Evolutionary conservation across 805 yeast genomes (phyloP), one percentile per base, ranked within the genome.

Genomic region (Wickerhamomyces queroliae): DNA sequence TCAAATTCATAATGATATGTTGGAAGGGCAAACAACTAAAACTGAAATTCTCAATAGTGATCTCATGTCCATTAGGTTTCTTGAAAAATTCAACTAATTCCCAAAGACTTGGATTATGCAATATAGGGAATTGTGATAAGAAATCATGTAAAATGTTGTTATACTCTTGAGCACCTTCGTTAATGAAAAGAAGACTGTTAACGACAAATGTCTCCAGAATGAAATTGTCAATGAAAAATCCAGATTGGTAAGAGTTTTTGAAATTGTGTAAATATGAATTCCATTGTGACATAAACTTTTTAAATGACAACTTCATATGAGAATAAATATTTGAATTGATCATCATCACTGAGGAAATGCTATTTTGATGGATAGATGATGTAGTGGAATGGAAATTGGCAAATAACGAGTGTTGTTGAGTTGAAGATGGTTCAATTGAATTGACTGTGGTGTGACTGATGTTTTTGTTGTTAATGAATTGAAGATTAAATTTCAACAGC

Each of bases 151-250:
- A 33, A 2, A 42, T 33, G 3, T 40, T 17, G n/a, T 48, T 44
- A 35, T 37, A 48, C 24, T 48, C 48, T 15, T 26, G 22, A 31
- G 26, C 38, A n/a, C 45, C 46, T 32, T 47, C 42, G 35, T 43
- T 42, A 12, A 49, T 39, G 19, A 49, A 20, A 5, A 42, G 26
- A 6, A 45, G 30, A 20, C 46, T 40, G 24, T 45, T 49, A 8
- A 47, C 28, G 7, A 43, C 28, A 11, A 47, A 34, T 12, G 37
- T 12, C 36, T 49, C 49, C 13, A 41, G n/a, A 8, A 42, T 24
- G 36, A 48, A 45, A 15, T 42, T 38, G 32, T 48, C 51, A 32
- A 47, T 30, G 30, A 49, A 45, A 13, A 45, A 30, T 15, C 30
- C 25, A 16, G 16, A 7, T 32, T 35, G 35, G 10, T 25, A 39